These are phyloP conservation scores for Peziza echinospora DNA, from an alignment of 495 filamentous ascomycete genomes.

Conservation along the genomic window DNA sequence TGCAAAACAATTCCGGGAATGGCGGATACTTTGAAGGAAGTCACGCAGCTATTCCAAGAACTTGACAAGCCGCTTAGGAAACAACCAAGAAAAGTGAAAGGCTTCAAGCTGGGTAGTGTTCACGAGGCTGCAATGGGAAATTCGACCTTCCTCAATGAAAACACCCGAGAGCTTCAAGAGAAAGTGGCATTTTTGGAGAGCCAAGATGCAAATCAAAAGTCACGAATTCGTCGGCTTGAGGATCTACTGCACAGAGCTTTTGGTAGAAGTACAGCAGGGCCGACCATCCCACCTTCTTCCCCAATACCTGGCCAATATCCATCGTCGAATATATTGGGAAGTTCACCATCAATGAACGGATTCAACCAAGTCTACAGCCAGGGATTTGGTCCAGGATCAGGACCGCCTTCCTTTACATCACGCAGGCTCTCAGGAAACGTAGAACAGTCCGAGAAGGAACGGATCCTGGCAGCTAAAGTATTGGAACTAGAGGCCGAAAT, in stretches of 20 bases:
- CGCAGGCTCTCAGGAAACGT: constrained; percentile 42
- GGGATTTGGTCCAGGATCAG: constrained; percentile 25
- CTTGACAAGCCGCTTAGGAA: constrained; percentile 51
- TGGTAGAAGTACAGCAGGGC: not conserved
- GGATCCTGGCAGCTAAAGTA: constrained; percentile 33
- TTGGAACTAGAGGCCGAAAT: constrained; percentile 69
- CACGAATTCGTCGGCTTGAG: constrained; percentile 75
- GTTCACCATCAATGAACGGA: constrained; percentile 19
- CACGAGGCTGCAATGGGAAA: constrained; percentile 62
- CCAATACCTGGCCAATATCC: constrained; percentile 41
- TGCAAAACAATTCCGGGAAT: constrained; percentile 33
- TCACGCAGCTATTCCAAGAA: constrained; percentile 36
- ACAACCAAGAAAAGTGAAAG: constrained; percentile 58
- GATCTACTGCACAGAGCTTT: constrained; percentile 60
- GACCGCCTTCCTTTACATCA: constrained; percentile 42
- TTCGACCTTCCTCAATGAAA: constrained; percentile 61
- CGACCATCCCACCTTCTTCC: constrained; percentile 45
- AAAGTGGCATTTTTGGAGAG: constrained; percentile 50
- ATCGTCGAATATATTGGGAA: constrained; percentile 29
- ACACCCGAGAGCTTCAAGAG: constrained; percentile 41
- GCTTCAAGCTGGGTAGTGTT: constrained; percentile 89
- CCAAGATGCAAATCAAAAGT: constrained; percentile 66
- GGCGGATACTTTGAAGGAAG: constrained; percentile 26
- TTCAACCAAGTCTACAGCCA: constrained; percentile 19
- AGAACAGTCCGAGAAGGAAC: constrained; percentile 34